These are phyloP conservation scores for Ajuga reptans DNA, from an alignment of 305 asterid genomes.

Conservation along the genomic window DNA sequence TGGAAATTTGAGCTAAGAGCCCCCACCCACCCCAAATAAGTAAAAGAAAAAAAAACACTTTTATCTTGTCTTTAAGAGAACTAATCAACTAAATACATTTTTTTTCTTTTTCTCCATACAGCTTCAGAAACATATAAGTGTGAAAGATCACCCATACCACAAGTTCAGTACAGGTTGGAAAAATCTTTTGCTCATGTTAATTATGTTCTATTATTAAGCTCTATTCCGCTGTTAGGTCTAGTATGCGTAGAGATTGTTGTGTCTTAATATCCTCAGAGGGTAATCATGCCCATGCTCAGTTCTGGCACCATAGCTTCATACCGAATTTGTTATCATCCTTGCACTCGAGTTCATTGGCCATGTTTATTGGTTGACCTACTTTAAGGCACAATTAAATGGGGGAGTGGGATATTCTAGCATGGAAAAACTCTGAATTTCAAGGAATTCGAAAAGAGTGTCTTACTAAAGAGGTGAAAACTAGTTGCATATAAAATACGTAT, in stretches of 20 bases:
- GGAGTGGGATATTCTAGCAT: not conserved
- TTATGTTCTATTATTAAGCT: conserved; percentile 11
- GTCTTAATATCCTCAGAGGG: not conserved
- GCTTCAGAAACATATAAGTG: conserved; percentile 89
- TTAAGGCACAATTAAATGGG: not conserved
- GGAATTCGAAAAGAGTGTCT: not conserved
- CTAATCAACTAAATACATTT: conserved; percentile 3
- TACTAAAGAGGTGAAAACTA: not conserved
- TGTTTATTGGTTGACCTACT: not conserved
- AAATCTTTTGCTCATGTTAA: conserved; percentile 12
- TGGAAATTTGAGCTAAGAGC: not conserved
- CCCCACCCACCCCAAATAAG: not conserved
- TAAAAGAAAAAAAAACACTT: not conserved
- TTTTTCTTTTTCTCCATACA: conserved; percentile 29
- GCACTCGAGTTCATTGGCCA: not conserved
- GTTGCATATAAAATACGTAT: not conserved
- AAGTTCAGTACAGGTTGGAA: conserved; percentile 91
- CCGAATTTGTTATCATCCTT: not conserved
- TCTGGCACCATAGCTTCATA: not conserved
- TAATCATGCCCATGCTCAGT: not conserved
- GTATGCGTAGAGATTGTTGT: not conserved
- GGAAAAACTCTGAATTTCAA: not conserved
- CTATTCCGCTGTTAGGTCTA: not conserved
- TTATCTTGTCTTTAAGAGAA: conserved; percentile 9
- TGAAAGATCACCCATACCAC: conserved; percentile 73